Conservation (phyloP, 192 early-diverging fungal genomes). For the Cetraspora pellucida region DNA sequence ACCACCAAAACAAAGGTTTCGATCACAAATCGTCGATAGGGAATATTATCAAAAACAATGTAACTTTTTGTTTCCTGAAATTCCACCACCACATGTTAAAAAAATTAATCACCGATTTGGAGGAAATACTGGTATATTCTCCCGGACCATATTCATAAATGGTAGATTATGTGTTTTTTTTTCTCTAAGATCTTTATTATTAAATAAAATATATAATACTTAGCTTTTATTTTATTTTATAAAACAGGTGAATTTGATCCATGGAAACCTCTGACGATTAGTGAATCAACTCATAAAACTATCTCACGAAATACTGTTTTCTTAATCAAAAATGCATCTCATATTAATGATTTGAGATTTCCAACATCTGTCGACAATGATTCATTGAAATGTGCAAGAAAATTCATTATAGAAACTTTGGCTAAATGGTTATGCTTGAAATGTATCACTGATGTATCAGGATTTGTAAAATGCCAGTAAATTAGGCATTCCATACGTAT, state of each 20-base stretch:
- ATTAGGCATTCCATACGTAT: too few species aligned
- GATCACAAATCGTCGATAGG: slow-evolving; percentile 4
- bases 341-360: slow-evolving; percentile 3
- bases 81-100: slow-evolving; percentile 8
- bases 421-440: not conserved
- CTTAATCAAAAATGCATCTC: slow-evolving; percentile 11
- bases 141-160: not conserved
- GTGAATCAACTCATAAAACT: not conserved
- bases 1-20: not conserved
- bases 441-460: too few species aligned
- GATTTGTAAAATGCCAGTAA: too few species aligned
- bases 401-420: slow-evolving; percentile 3
- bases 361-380: slow-evolving; percentile 1
- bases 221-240: too few species aligned
- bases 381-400: slow-evolving; percentile 12
- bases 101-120: not conserved
- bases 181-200: too few species aligned
- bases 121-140: not conserved
- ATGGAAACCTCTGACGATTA: slow-evolving; percentile 12
- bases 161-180: not conserved
- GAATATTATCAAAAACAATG: slow-evolving; percentile 29
- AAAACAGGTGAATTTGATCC: slow-evolving; percentile 12
- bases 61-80: slow-evolving; percentile 23
- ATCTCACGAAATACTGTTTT: not conserved
- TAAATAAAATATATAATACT: too few species aligned